Evolutionary conservation across 2,329 filamentous ascomycete genomes (phyloP), one percentile per base, ranked within the genome.

Genomic region (Aspergillus alliaceus): DNA sequence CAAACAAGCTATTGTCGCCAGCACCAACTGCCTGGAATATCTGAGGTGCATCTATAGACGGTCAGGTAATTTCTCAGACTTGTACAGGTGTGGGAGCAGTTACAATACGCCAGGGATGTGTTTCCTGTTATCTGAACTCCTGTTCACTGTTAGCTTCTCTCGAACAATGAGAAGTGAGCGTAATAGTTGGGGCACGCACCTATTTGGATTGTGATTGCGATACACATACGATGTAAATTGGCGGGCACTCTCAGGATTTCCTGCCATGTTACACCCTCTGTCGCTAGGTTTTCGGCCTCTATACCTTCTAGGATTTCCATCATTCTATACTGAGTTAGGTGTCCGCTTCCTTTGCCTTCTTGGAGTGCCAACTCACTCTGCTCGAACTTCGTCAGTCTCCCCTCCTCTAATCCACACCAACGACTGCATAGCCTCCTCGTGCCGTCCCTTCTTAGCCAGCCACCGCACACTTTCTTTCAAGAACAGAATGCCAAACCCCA

Each of bases 11-110:
- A 15, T 67, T 64, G 25, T 67, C 67, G 15, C 79, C 78, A 6
- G 78, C 76, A 3, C 80, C 80, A 22, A 83, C 78, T 4, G 79
- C 72, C 32, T 75, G 73, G 69, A 84, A 83, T 52, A 83, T 78
- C 59, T 83, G 80, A 0, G 80, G 80, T 1, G 79, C 79, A 63
- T 62, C 60, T 62, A n/a, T 15, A 22, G 51, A 14, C 35, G 25
- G 46, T 42, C 25, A 40, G 12, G 15, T 8, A 6, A 15, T 3
- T 9, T 9, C 14, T n/a, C 11, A 9, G 31, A n/a, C 2, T 22
- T 12, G n/a, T 29, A 18, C 4, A 20, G 8, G 4, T 15, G 22
- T 31, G 42, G 35, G 14, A 5, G 12, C 2, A 35, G 42, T 15
- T 54, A 60, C 79, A 83, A 59, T 71, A 71, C 1, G 68, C 81